Evolutionary conservation across 1,284 basidiomycete genomes (phyloP), one percentile per base, ranked within the genome.

Genomic region (Malassezia dermatis): DNA sequence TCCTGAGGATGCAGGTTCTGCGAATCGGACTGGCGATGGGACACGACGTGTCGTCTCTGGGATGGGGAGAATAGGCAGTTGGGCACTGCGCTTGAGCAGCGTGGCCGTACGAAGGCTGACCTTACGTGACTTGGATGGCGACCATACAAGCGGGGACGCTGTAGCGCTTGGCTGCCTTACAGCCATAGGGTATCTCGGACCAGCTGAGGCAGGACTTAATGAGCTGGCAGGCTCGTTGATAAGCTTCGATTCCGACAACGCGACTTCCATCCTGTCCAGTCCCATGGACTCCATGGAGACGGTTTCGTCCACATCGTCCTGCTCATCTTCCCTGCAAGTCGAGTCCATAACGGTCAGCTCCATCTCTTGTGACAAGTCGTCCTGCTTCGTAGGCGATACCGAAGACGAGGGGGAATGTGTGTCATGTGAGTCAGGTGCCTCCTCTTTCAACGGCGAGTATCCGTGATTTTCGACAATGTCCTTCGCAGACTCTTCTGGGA

Each of bases 61-160:
- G 27, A 56, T 28, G 5, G 54, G 54, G 6, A 51, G 15, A 19
- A 57, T 40, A 13, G 50, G 55, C 19, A 40, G 35, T 26, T 57
- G 48, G 1, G 49, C 28, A 41, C 55, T 48, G 21, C 55, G 48
- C 43, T 52, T 57, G 6, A 57, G 55, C 39, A 57, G 28, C 17
- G 55, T 52, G 0, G 55, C 55, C 12, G 55, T 57, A 5, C 55
- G 49, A 8, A 57, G 47, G 30, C 55, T 57, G 6, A 57, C 31
- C 31, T 50, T 52, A 21, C 55, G 49, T 8, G 43, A 26, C 41
- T 57, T 57, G 10, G 43, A 30, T 7, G 53, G 48, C 8, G 53
- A 48, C 53, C 53, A 56, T 12, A 21, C 12, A 12, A 45, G 21
- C 7, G 42, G 47, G 6, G 35, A 23, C 7, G 44, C 19, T 11